Evolutionary conservation across 2,329 filamentous ascomycete genomes (phyloP).

Genomic region (Beauveria bassiana): DNA sequence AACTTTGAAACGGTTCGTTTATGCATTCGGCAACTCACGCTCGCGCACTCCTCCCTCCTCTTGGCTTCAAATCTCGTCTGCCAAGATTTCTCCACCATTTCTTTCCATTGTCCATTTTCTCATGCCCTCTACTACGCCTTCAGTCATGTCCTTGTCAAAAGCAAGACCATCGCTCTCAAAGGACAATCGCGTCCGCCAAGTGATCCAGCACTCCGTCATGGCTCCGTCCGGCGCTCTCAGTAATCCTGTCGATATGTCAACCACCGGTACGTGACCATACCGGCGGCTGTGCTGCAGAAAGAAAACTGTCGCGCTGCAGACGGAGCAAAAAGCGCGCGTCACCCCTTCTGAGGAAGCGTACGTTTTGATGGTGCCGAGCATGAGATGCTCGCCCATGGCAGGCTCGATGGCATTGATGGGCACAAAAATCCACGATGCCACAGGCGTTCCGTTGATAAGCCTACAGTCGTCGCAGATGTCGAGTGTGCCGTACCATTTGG

Average conservation of each 20-base stretch:
- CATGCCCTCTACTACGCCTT: slow-evolving; percentile 30
- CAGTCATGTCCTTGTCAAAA: slow-evolving; percentile 29
- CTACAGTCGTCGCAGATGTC: slow-evolving; percentile 40
- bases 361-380: slow-evolving; percentile 35
- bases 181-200: slow-evolving; percentile 33
- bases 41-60: not conserved
- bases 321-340: slow-evolving; percentile 37
- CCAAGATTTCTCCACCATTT: slow-evolving; percentile 24
- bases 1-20: too few species aligned
- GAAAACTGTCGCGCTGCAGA: slow-evolving; percentile 39
- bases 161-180: slow-evolving; percentile 26
- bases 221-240: slow-evolving; percentile 36
- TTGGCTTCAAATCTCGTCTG: not conserved
- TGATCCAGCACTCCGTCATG: slow-evolving; percentile 38
- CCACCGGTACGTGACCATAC: slow-evolving; percentile 25
- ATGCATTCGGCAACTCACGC: too few species aligned
- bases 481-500: slow-evolving; percentile 35
- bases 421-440: slow-evolving; percentile 35
- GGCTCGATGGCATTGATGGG: slow-evolving; percentile 31
- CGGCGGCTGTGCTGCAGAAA: slow-evolving; percentile 22
- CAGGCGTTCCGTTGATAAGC: slow-evolving; percentile 32
- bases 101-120: slow-evolving; percentile 28
- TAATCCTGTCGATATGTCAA: slow-evolving; percentile 37
- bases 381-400: slow-evolving; percentile 26
- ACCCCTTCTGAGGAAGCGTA: slow-evolving; percentile 32